These are phyloP conservation scores for Marchantia paleacea DNA, from an alignment of 225 moss, liverwort and hornwort species.

Conservation along the genomic window DNA sequence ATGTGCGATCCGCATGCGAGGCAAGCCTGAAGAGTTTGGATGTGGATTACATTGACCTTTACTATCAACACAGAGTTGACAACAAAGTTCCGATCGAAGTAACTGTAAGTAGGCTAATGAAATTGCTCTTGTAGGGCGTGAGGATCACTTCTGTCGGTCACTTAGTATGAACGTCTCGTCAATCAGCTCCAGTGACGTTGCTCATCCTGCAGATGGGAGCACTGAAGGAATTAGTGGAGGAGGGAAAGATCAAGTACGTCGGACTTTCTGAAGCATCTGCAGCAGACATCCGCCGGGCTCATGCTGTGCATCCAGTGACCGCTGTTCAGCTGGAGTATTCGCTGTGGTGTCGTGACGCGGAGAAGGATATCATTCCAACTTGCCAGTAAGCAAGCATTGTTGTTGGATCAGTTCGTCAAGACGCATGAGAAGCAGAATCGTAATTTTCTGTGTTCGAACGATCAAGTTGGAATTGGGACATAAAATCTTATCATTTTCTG, in stretches of 20 bases:
- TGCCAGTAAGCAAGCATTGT: conserved; percentile 21
- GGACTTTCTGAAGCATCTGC: conserved; percentile 39
- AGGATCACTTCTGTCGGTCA: not conserved
- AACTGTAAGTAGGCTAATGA: conserved; percentile 14
- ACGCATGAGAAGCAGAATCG: not conserved
- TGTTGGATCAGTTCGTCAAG: not conserved
- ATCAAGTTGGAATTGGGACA: not conserved
- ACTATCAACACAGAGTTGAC: conserved; percentile 28
- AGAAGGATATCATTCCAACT: conserved; percentile 37
- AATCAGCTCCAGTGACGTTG: not conserved
- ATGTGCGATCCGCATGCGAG: not conserved
- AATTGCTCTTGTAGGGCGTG: conserved; percentile 2
- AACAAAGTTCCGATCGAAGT: not conserved
- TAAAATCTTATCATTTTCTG: not conserved
- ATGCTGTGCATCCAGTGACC: conserved; percentile 39
- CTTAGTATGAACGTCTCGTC: not conserved
- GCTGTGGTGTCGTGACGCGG: conserved; percentile 40
- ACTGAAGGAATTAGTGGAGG: not conserved
- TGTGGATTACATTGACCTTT: conserved; percentile 28
- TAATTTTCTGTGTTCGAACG: not conserved
- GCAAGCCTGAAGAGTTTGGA: conserved; percentile 26
- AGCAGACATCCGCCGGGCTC: conserved; percentile 21
- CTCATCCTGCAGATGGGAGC: conserved; percentile 11
- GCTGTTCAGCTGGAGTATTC: conserved; percentile 36
- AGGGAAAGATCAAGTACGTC: conserved; percentile 45